These are phyloP conservation scores for Passiflora organensis DNA, from an alignment of 345 rosid species.

Conservation along the genomic window DNA sequence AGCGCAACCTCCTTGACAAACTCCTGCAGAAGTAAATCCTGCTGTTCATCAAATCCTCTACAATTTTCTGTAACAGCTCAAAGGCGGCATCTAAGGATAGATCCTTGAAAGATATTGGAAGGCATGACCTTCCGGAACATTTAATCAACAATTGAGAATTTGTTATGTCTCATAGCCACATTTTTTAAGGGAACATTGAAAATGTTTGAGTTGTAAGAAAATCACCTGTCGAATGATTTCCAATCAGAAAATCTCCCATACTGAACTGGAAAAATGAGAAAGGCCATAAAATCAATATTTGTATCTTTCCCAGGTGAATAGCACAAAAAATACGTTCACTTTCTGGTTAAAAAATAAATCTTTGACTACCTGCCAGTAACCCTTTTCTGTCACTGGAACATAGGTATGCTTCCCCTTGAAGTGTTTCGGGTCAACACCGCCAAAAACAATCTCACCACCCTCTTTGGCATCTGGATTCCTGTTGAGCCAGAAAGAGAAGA, in stretches of 20 bases:
- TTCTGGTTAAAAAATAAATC: background rate
- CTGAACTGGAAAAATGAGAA: conserved; percentile 39
- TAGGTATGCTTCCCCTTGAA: conserved; percentile 65
- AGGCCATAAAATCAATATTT: conserved; percentile 8
- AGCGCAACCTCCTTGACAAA: conserved; percentile 56
- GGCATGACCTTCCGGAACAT: too few species aligned
- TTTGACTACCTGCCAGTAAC: conserved; percentile 72
- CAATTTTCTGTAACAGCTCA: background rate
- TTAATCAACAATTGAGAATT: background rate
- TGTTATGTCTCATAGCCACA: too few species aligned
- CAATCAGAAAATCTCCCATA: conserved; percentile 65
- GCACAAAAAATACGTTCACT: background rate
- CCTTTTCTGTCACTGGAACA: conserved; percentile 60
- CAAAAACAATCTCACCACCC: conserved; percentile 85
- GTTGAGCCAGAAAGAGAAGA: conserved; percentile 81
- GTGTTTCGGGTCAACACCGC: conserved; percentile 61
- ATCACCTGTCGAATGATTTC: conserved; percentile 56
- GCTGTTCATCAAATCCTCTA: background rate
- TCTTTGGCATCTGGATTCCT: conserved; percentile 36
- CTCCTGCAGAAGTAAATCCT: conserved; percentile 27
- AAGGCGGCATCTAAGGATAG: background rate
- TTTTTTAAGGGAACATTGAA: too few species aligned
- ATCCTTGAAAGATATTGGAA: background rate
- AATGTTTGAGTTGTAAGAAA: conserved; percentile 2
- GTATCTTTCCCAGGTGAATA: background rate